phyloP scores from a whole-genome alignment of 352 stramenopile genomes.

The Phytophthora capsici region DNA sequence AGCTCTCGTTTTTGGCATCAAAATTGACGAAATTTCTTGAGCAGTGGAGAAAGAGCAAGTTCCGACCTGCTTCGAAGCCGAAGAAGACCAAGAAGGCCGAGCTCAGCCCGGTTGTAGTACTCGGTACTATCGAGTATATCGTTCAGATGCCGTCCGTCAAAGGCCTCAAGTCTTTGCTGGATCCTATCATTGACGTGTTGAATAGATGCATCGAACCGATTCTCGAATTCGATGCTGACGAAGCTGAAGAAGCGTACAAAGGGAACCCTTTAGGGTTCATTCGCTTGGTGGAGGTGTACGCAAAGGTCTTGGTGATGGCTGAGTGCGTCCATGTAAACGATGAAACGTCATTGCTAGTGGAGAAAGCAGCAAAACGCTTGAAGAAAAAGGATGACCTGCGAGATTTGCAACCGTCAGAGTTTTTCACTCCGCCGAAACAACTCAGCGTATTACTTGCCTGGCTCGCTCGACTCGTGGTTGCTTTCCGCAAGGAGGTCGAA shows the following conservation, averaged over 20 bases:
- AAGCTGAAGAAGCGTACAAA: constrained; percentile 52
- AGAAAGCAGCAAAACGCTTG: constrained; percentile 50
- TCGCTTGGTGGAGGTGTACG: constrained; percentile 76
- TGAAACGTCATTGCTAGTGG: constrained; percentile 50
- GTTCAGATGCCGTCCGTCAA: constrained; percentile 53
- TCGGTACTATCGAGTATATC: constrained; percentile 73
- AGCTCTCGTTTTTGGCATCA: constrained; percentile 67
- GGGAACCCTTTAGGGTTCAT: constrained; percentile 67
- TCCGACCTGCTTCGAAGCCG: constrained; percentile 29
- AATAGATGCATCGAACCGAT: constrained; percentile 54
- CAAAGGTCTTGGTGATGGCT: constrained; percentile 59
- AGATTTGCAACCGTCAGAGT: constrained; percentile 63
- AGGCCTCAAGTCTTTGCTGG: constrained; percentile 54
- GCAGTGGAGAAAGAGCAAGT: constrained; percentile 64
- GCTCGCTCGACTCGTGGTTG: constrained; percentile 57
- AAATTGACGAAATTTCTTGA: constrained; percentile 68
- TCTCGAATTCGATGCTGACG: constrained; percentile 47
- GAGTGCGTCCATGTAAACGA: constrained; percentile 61
- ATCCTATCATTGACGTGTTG: constrained; percentile 50
- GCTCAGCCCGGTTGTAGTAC: constrained; percentile 68
- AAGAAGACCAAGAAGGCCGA: constrained; percentile 48
- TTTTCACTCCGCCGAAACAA: constrained; percentile 60
- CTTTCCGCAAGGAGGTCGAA: constrained; percentile 51
- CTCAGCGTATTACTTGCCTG: constrained; percentile 59
- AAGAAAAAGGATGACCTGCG: constrained; percentile 49